Conservation (phyloP, 1,284 basidiomycete species). For the Leccinum cinnamomeum region DNA sequence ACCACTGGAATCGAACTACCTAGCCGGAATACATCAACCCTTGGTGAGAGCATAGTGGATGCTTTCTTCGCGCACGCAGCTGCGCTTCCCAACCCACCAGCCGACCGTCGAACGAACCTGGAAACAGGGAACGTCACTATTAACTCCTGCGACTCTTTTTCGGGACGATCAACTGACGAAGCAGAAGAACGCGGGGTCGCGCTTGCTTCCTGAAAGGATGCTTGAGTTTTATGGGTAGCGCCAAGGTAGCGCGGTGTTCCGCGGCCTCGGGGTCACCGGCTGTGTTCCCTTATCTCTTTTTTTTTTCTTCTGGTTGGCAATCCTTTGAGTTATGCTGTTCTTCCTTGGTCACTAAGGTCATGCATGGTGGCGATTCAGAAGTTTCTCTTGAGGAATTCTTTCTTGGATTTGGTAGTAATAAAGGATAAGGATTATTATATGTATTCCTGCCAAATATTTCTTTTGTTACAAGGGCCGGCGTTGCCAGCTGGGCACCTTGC, state of each 20-base stretch:
- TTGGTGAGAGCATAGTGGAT: slow-evolving; percentile 47
- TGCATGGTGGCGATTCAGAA: background rate
- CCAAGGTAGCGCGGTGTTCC: slow-evolving; percentile 54
- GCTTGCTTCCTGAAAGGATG: slow-evolving; percentile 53
- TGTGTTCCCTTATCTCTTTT: slow-evolving; percentile 4
- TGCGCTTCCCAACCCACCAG: slow-evolving; percentile 54
- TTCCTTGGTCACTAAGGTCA: background rate
- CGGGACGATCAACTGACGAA: slow-evolving; percentile 18
- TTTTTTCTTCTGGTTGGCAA: background rate
- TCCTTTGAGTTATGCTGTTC: background rate
- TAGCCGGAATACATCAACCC: slow-evolving; percentile 17
- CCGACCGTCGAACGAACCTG: slow-evolving; percentile 41
- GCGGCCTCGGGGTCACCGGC: slow-evolving; percentile 17
- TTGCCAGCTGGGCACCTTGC: too few species aligned
- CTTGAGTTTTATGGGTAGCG: slow-evolving; percentile 62
- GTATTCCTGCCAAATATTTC: too few species aligned
- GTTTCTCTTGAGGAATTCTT: background rate
- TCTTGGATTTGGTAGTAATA: background rate
- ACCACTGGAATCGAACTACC: slow-evolving; percentile 46
- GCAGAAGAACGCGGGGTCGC: slow-evolving; percentile 39
- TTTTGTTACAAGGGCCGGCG: too few species aligned
- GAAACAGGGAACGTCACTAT: slow-evolving; percentile 48
- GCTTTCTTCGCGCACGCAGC: slow-evolving; percentile 64
- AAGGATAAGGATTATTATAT: background rate
- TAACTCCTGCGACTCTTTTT: slow-evolving; percentile 41